These are phyloP conservation scores for Protomyces lactucae-debilis DNA, from an alignment of 1,139 yeast species.

Conservation along the genomic window DNA sequence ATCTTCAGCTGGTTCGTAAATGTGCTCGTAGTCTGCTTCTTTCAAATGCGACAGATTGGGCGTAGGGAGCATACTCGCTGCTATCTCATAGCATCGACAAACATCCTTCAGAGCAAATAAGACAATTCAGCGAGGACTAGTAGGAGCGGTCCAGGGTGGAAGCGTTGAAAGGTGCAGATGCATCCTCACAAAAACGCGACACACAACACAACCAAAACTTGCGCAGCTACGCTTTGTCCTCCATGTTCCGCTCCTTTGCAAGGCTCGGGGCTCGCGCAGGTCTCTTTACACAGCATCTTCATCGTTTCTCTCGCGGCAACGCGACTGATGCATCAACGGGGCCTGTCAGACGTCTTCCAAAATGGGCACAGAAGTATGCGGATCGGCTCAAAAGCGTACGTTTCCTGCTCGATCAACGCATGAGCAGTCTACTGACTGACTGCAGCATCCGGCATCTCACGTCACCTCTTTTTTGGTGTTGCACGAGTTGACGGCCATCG, in stretches of 20 bases:
- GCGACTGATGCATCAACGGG: neutral
- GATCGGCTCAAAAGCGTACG: constrained; percentile 10
- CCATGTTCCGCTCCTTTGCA: neutral
- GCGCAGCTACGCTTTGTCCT: neutral
- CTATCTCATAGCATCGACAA: neutral
- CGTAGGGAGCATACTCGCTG: constrained; percentile 28
- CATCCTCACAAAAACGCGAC: neutral
- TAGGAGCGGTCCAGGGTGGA: neutral
- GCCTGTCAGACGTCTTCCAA: neutral
- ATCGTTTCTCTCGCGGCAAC: neutral
- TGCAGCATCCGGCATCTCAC: constrained; percentile 13
- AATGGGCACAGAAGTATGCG: constrained; percentile 15
- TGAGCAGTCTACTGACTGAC: neutral
- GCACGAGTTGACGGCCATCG: constrained; percentile 24
- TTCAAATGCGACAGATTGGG: constrained; percentile 27
- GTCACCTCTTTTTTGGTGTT: constrained; percentile 18
- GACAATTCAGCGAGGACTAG: neutral
- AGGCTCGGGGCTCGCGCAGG: neutral
- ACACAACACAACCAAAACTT: neutral
- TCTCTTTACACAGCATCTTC: neutral
- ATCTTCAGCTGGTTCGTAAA: constrained; percentile 32
- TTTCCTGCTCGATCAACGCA: neutral
- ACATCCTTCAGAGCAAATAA: neutral
- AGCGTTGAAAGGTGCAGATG: neutral
- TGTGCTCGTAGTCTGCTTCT: constrained; percentile 21